Conservation (phyloP, 306 rosid species). For the Corylus heterophylla region DNA sequence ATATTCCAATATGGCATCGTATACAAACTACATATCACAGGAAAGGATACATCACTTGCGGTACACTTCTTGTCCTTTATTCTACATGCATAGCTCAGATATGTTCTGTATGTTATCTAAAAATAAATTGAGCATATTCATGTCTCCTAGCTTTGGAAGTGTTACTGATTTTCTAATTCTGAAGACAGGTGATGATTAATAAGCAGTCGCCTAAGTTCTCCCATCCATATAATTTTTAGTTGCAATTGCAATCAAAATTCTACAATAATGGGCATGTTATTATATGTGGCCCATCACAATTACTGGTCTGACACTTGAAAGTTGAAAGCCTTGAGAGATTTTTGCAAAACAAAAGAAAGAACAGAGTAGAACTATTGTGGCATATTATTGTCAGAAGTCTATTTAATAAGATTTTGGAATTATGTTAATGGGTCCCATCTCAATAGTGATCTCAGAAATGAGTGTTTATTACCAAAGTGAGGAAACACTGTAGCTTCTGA, state of each 20-base stretch:
- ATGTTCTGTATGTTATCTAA: background rate
- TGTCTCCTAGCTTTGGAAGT: background rate
- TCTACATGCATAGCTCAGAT: slow-evolving; percentile 16
- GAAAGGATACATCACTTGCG: slow-evolving; percentile 73
- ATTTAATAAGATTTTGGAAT: background rate
- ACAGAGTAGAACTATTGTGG: background rate
- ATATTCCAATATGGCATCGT: slow-evolving; percentile 84
- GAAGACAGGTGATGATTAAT: background rate
- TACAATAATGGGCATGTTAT: background rate
- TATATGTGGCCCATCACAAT: background rate
- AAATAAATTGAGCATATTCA: background rate
- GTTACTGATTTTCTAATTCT: background rate
- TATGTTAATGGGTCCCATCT: background rate
- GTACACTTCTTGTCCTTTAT: slow-evolving; percentile 43
- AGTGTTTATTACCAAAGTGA: background rate
- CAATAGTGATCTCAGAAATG: background rate
- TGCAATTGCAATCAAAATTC: background rate
- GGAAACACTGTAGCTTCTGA: background rate
- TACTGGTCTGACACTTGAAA: background rate
- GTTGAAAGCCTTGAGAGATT: no score
- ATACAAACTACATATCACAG: slow-evolving; percentile 82
- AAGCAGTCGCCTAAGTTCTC: background rate
- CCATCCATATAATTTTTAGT: background rate
- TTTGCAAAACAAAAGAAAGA: background rate
- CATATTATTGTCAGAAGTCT: background rate